A percentile compares a stretch with the other conserved stretches of the same genome.
These are phyloP conservation scores for Aspergillus cavernicola DNA, from an alignment of 495 filamentous ascomycete genomes.

Conservation along the genomic window DNA sequence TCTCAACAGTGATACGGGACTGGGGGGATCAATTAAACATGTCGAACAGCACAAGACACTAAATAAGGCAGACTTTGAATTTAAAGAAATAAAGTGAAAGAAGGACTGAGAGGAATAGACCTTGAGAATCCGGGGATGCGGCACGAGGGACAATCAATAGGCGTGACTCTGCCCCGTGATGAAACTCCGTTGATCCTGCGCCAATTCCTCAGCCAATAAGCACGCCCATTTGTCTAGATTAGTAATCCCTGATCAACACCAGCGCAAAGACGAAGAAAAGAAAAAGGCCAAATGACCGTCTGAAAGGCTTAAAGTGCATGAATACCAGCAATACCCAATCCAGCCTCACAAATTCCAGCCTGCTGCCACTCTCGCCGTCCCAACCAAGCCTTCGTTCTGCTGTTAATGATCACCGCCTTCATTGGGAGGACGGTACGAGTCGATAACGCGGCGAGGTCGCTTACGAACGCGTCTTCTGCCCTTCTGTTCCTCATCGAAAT, in stretches of 20 bases:
- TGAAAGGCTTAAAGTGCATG: no score
- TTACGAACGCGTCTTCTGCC: constrained; percentile 1
- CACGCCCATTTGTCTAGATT: neutral
- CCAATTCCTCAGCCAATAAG: constrained; percentile 10
- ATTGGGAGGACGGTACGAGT: constrained; percentile 21
- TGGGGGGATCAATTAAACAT: constrained; percentile 7
- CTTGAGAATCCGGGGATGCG: neutral
- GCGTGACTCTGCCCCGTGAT: constrained; percentile 10
- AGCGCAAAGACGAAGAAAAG: neutral
- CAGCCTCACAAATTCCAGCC: no score
- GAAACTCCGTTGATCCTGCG: neutral
- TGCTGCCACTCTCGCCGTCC: no score
- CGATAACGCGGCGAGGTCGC: constrained; percentile 4
- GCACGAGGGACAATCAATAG: constrained; percentile 1
- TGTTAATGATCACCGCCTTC: neutral
- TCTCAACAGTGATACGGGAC: constrained; percentile 6
- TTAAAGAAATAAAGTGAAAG: neutral
- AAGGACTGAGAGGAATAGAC: neutral
- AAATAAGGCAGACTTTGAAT: neutral
- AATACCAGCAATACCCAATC: no score
- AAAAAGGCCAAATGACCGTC: neutral
- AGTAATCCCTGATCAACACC: neutral
- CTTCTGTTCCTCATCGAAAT: constrained; percentile 29
- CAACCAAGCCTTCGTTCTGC: neutral
- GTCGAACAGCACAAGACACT: neutral